Percentiles rank a stretch among this genome's conserved stretches.
phyloP scores from a whole-genome alignment of 805 yeast species.

The Candida chilensis region DNA sequence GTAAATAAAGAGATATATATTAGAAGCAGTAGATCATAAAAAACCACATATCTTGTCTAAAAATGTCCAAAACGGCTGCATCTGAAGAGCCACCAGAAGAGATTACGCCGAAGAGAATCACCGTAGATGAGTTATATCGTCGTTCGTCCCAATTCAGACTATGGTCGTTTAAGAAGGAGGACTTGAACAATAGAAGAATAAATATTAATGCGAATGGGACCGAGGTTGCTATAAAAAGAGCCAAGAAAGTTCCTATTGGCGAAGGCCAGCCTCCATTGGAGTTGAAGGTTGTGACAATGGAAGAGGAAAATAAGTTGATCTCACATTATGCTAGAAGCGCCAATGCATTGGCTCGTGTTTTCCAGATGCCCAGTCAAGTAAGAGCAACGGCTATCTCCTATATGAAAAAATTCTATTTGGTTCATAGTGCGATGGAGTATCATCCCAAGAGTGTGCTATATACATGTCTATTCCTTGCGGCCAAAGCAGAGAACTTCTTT shows the following conservation, averaged over 20 bases:
- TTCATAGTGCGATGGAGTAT: slow-evolving; percentile 75
- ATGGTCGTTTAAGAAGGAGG: slow-evolving; percentile 74
- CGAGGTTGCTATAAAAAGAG: slow-evolving; percentile 18
- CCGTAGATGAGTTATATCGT: slow-evolving; percentile 84
- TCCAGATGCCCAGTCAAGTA: slow-evolving; percentile 83
- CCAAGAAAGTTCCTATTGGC: slow-evolving; percentile 16
- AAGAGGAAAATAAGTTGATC: slow-evolving; percentile 66
- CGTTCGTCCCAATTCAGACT: slow-evolving; percentile 73
- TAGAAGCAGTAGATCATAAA: too few relatives aligned
- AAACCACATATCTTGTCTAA: too few relatives aligned
- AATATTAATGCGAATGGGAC: slow-evolving; percentile 50
- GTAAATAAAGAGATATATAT: too few relatives aligned
- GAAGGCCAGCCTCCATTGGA: slow-evolving; percentile 14
- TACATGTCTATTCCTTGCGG: slow-evolving; percentile 82
- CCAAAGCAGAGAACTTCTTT: slow-evolving; percentile 87
- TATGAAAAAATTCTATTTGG: slow-evolving; percentile 71
- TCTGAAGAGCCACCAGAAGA: too few relatives aligned
- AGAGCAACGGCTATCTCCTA: slow-evolving; percentile 80
- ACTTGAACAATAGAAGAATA: slow-evolving; percentile 38
- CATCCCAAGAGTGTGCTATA: slow-evolving; percentile 79
- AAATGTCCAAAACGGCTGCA: too few relatives aligned
- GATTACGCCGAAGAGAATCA: slow-evolving; percentile 33
- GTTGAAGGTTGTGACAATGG: slow-evolving; percentile 40
- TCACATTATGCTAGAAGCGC: slow-evolving; percentile 67
- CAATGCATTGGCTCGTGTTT: slow-evolving; percentile 58